These are phyloP conservation scores for Ajuga chamaepitys DNA, from an alignment of 257 asterid genomes.

Conservation along the genomic window DNA sequence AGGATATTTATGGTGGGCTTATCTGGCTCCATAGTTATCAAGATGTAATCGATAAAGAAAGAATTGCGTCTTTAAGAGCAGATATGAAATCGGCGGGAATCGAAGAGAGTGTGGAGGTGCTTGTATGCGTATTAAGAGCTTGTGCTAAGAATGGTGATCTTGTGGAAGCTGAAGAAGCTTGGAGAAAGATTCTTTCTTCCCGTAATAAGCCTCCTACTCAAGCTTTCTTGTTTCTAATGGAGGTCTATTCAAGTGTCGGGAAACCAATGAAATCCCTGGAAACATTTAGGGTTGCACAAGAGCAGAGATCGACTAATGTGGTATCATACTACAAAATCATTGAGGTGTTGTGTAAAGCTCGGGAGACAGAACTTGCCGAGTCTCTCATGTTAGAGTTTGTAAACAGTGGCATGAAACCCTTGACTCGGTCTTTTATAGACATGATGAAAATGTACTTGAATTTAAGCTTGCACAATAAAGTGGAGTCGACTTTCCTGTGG, in stretches of 20 bases:
- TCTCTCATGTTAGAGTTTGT: conserved; percentile 59
- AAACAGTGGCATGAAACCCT: conserved; percentile 62
- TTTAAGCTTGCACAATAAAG: conserved; percentile 43
- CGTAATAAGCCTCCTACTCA: conserved; percentile 41
- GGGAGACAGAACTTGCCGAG: conserved; percentile 52
- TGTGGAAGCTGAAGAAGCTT: conserved; percentile 63
- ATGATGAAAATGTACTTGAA: conserved; percentile 51
- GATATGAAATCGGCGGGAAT: conserved; percentile 59
- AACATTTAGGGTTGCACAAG: conserved; percentile 54
- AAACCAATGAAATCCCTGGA: conserved; percentile 57
- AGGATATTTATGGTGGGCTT: conserved; percentile 71
- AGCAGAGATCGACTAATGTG: conserved; percentile 29
- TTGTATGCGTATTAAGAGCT: conserved; percentile 69
- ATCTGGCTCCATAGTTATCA: conserved; percentile 93
- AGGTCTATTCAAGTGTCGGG: conserved; percentile 55
- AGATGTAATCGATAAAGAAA: conserved; percentile 60
- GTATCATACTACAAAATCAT: conserved; percentile 64
- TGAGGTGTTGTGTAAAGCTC: conserved; percentile 60
- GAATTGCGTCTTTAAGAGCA: conserved; percentile 50
- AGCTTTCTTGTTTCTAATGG: conserved; percentile 72
- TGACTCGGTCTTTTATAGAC: conserved; percentile 57
- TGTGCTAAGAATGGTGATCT: conserved; percentile 74
- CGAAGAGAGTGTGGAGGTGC: conserved; percentile 53
- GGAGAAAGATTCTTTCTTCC: conserved; percentile 46
- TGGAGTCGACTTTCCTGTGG: conserved; percentile 55